Evolutionary conservation across 1,139 yeast species (phyloP), one percentile per base, ranked within the genome.

Genomic region (Pneumocystis murina): DNA sequence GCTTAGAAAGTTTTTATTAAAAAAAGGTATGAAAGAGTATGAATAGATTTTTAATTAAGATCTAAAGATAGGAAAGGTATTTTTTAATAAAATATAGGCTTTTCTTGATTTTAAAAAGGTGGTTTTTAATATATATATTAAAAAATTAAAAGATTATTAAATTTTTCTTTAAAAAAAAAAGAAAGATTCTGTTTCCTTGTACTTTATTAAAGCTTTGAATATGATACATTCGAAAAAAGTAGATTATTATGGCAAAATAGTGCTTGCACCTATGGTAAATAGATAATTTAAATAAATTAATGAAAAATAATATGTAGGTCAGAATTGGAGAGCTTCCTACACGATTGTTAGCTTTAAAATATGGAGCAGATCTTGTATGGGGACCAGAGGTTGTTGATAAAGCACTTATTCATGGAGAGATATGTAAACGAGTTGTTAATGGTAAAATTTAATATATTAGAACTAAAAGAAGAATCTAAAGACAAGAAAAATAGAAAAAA

Each of bases 361-460:
- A 88, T 72, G 97, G 97, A 0, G 96, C 96, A 0, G 97, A 91
- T 72, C 77, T 92, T 63, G 97, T 92, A 3, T 92, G 98, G 97
- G 82, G 86, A 14, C 98, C 98, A 0, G 98, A 92, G 73, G 85
- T 90, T 66, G 82, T 92, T 39, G 98, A 92, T 72, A 87, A 85
- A 73, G 90, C 90, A 72, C 75, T 92, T 60, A 72, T 90, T 43
- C 81, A 62, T 16, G 66, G 63, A 20, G 59, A 61, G 3, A 59
- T 82, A 40, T 87, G 96, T 70, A 79, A 78, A 59, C 78, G 97
- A 68, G 76, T 78, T 0, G 78, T 75, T n/a, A 87, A 87, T 71
- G 67, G 61, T 28, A 48, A 30, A 24, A 41, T 16, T 59, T 17
- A 24, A 17, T 14, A 71, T 39, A 20, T 41, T 58, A 40, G 2